Base-by-base conservation (phyloP, 192 early-diverging fungal genomes). In the Backusella luteola region DNA sequence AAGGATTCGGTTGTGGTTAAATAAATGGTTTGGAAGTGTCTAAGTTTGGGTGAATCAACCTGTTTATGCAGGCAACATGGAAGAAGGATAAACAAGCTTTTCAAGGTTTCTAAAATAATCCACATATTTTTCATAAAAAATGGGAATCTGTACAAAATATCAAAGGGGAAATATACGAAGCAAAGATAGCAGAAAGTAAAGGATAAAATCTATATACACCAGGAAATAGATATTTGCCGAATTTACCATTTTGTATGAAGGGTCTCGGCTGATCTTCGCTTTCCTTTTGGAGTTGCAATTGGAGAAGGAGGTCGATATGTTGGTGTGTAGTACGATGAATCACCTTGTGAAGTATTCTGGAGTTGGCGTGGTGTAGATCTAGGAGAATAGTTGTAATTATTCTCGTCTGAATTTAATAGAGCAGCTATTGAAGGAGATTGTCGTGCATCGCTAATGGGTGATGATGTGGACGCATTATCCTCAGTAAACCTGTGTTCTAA, bases 361-460 rank as follows among this genome's bases (percentile, higher is more conserved):
- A 71, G 29, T 71, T 71, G 69, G 0, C 36, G 34, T 44, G 41
- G 39, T 29, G 69, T 44, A 23, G 69, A 32, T 26, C 26, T 39
- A 12, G 69, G 69, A 23, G 69, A 71, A 32, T 71, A 71, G 15
- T 71, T 71, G 17, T 36, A 35, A 17, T 26, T 42, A 7, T 12
- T 17, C 26, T 71, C 35, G 26, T 71, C 69, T 11, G 42, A 38
- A 44, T 79, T 68, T 44, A 79, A 69, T 34, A 79, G 41, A n/a
- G 77, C 39, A 42, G 77, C 77, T 49, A 81, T 81, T 17, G 80
- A 71, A 34, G 80, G 80, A 6, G 80, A 77, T 46, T 77, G 80
- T 15, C 80, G 67, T 23, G 80, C 80, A 52, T 80, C 66, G n/a
- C 21, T 23, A 32, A 70, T 2, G 0, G 76, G 29, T 14, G 14